These are phyloP conservation scores for Acorus calamus DNA, from an alignment of 106 monocot genomes.

Conservation along the genomic window DNA sequence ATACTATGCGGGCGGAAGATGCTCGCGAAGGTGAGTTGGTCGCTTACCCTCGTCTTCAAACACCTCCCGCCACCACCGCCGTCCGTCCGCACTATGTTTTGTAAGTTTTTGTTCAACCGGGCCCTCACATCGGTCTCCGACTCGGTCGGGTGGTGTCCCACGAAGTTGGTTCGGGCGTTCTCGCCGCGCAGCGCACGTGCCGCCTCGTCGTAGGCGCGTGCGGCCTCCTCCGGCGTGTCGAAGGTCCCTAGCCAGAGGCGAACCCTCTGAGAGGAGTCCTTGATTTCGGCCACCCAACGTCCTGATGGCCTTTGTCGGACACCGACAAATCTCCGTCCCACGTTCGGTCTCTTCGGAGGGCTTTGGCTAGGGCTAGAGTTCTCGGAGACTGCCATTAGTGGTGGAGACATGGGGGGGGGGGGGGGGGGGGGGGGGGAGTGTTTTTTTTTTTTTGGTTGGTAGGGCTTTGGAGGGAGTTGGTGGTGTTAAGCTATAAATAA, in stretches of 20 bases:
- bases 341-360: neutral
- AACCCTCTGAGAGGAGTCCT: slow-evolving; percentile 37
- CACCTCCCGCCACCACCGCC: neutral
- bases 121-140: neutral
- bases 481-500: too few relatives aligned
- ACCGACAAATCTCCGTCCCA: slow-evolving; percentile 25
- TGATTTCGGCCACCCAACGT: slow-evolving; percentile 55
- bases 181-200: slow-evolving; percentile 30
- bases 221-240: slow-evolving; percentile 43
- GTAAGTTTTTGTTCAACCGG: slow-evolving; percentile 19
- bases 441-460: too few relatives aligned
- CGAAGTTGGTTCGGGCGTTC: slow-evolving; percentile 39
- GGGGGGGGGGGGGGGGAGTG: too few relatives aligned
- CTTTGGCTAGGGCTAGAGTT: neutral
- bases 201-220: slow-evolving; percentile 39
- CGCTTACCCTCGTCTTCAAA: slow-evolving; percentile 9
- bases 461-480: too few relatives aligned
- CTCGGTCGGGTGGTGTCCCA: neutral
- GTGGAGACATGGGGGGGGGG: too few relatives aligned
- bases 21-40: slow-evolving; percentile 25
- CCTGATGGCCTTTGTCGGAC: slow-evolving; percentile 43
- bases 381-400: neutral
- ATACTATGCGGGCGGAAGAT: slow-evolving; percentile 12
- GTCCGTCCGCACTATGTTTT: slow-evolving; percentile 5
- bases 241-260: slow-evolving; percentile 57